These are phyloP conservation scores for Vigna radiata DNA, from an alignment of 306 rosid species.

Conservation along the genomic window DNA sequence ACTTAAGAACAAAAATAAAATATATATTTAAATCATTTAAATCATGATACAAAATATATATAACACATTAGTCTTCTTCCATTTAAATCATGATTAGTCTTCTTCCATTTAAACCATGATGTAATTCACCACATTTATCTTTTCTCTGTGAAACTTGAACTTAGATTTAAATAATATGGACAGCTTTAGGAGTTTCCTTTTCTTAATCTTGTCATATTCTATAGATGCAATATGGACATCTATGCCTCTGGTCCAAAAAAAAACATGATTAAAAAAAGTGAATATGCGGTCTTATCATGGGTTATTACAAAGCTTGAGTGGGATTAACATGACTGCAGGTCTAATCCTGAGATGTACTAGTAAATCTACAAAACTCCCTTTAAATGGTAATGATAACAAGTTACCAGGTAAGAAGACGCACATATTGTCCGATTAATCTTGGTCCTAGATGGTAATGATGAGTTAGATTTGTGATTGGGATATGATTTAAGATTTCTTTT, in stretches of 20 bases:
- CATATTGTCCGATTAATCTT: neutral
- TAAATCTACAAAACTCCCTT: neutral
- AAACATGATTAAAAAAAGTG: constrained; percentile 22
- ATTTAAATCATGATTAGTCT: too few relatives aligned
- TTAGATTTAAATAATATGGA: too few relatives aligned
- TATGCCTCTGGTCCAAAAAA: constrained; percentile 2
- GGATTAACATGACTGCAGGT: neutral
- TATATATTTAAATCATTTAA: too few relatives aligned
- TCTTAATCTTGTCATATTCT: too few relatives aligned
- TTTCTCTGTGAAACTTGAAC: too few relatives aligned
- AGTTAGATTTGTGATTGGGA: neutral
- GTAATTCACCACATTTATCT: too few relatives aligned
- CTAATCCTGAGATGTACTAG: neutral
- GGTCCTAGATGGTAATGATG: constrained; percentile 35
- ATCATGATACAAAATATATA: too few relatives aligned
- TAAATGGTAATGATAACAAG: neutral
- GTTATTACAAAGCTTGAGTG: neutral
- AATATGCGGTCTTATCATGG: constrained; percentile 9
- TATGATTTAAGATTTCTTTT: neutral
- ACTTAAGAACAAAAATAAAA: too few relatives aligned
- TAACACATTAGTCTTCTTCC: too few relatives aligned
- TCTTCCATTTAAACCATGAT: too few relatives aligned
- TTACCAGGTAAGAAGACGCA: neutral
- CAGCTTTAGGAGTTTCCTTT: too few relatives aligned
- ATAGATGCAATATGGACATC: neutral